Conservation (phyloP, 2,329 filamentous ascomycete species). For the Fusarium sterilihyphosum region DNA sequence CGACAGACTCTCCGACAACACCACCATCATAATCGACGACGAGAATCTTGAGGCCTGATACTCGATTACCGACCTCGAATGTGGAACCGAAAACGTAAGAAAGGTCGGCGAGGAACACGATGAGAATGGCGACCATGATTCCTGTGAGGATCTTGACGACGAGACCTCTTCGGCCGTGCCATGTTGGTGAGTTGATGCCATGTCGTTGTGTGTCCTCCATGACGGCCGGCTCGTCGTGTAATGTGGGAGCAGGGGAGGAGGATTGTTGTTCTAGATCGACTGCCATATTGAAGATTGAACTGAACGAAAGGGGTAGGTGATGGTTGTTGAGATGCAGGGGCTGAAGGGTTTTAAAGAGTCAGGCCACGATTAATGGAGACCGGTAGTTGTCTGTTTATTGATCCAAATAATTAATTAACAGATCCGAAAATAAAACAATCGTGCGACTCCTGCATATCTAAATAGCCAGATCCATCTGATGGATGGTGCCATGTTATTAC, state of each 20-base stretch:
- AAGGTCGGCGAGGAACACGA: slow-evolving; percentile 39
- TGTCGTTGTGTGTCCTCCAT: slow-evolving; percentile 1
- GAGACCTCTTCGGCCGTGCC: slow-evolving; percentile 14
- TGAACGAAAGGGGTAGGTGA: background rate
- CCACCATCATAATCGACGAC: slow-evolving; percentile 48
- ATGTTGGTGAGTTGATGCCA: slow-evolving; percentile 17
- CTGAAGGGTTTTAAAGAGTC: background rate
- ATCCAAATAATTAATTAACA: background rate
- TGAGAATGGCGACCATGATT: slow-evolving; percentile 26
- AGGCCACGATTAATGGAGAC: background rate
- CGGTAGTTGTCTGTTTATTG: background rate
- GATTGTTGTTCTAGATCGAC: slow-evolving; percentile 17
- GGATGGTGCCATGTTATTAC: background rate
- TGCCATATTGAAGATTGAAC: background rate
- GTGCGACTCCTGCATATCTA: background rate
- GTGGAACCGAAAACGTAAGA: slow-evolving; percentile 49
- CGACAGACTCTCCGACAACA: slow-evolving; percentile 46
- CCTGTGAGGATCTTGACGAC: slow-evolving; percentile 26
- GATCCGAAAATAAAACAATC: background rate
- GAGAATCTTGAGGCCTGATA: slow-evolving; percentile 42
- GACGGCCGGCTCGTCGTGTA: slow-evolving; percentile 12
- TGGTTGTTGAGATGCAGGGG: background rate
- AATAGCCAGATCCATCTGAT: background rate
- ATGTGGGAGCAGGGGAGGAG: slow-evolving; percentile 25
- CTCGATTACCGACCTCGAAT: slow-evolving; percentile 37